Conservation (phyloP, 2,329 filamentous ascomycete genomes). For the Talaromyces rugulosus region DNA sequence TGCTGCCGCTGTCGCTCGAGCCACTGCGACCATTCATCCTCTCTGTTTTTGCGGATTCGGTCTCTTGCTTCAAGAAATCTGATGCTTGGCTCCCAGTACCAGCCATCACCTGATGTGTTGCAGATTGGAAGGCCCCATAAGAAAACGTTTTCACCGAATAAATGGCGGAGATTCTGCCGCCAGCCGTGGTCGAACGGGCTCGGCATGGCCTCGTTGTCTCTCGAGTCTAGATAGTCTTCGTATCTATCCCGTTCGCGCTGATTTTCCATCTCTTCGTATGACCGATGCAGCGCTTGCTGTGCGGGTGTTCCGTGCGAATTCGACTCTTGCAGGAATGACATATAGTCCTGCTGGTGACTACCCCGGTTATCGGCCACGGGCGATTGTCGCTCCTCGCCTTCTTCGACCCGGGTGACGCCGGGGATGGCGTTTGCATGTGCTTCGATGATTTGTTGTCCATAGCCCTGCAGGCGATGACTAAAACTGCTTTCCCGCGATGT, state of each 20-base stretch:
- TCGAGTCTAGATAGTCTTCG: slow-evolving; percentile 79
- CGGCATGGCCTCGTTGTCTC: slow-evolving; percentile 81
- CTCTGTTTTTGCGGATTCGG: slow-evolving; percentile 24
- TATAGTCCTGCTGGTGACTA: slow-evolving; percentile 13
- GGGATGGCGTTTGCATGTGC: slow-evolving; percentile 78
- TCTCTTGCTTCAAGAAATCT: slow-evolving; percentile 66
- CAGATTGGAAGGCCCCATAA: slow-evolving; percentile 78
- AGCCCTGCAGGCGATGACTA: slow-evolving; percentile 49
- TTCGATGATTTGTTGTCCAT: slow-evolving; percentile 71
- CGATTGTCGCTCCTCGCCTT: slow-evolving; percentile 62
- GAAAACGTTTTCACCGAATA: slow-evolving; percentile 70
- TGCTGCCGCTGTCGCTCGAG: slow-evolving; percentile 32
- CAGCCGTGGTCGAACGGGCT: slow-evolving; percentile 91
- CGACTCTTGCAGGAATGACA: slow-evolving; percentile 10
- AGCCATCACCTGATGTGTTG: slow-evolving; percentile 88
- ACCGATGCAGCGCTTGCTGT: slow-evolving; percentile 40
- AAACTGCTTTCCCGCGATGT: slow-evolving; percentile 31
- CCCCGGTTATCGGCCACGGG: slow-evolving; percentile 20
- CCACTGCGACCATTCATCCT: slow-evolving; percentile 26
- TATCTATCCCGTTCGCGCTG: slow-evolving; percentile 65
- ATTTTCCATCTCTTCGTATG: slow-evolving; percentile 56
- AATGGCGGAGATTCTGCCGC: slow-evolving; percentile 70
- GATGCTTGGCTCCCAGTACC: slow-evolving; percentile 83
- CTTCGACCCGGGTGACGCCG: slow-evolving; percentile 73
- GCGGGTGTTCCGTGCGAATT: slow-evolving; percentile 38